Percentiles rank a stretch among this genome's conserved stretches.
These are phyloP conservation scores for Neopestalotiopsis rosae DNA, from an alignment of 2,329 filamentous ascomycete genomes.

Conservation along the genomic window DNA sequence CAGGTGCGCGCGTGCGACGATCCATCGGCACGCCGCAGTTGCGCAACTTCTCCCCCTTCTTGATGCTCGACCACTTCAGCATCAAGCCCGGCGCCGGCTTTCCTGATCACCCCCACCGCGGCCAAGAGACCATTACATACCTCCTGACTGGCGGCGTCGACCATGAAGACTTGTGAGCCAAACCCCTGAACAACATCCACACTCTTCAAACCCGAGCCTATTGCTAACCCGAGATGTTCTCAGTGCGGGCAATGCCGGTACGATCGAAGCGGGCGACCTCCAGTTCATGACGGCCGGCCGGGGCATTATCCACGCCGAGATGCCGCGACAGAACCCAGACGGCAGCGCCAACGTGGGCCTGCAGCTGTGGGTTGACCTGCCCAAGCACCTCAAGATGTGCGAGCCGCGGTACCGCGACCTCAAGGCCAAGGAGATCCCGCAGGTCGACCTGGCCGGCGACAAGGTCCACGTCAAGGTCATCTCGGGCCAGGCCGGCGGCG, in stretches of 20 bases:
- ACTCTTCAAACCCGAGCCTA: not conserved
- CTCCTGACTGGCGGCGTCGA: conserved; percentile 72
- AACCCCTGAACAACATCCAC: not conserved
- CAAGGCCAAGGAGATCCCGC: conserved; percentile 77
- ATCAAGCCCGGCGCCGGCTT: conserved; percentile 84
- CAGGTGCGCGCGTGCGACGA: conserved; percentile 83
- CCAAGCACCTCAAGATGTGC: conserved; percentile 79
- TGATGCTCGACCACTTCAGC: conserved; percentile 95
- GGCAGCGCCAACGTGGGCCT: conserved; percentile 82
- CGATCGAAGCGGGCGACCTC: conserved; percentile 84
- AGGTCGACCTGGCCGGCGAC: conserved; percentile 71
- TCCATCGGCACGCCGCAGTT: conserved; percentile 85
- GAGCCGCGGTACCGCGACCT: conserved; percentile 94
- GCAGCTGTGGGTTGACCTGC: conserved; percentile 95
- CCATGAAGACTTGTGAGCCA: conserved; percentile 38
- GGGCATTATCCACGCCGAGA: conserved; percentile 94
- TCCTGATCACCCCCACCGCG: conserved; percentile 83
- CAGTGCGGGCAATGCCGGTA: conserved; percentile 62
- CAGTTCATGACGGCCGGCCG: conserved; percentile 97
- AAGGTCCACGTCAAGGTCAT: conserved; percentile 89
- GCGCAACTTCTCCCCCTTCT: conserved; percentile 87
- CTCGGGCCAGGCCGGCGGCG: conserved; percentile 80
- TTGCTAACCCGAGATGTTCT: not conserved
- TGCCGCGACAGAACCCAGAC: conserved; percentile 81
- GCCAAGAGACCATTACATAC: conserved; percentile 83